Conservation (phyloP, 1,139 yeast genomes). For the Blastobotrys serpentis region DNA sequence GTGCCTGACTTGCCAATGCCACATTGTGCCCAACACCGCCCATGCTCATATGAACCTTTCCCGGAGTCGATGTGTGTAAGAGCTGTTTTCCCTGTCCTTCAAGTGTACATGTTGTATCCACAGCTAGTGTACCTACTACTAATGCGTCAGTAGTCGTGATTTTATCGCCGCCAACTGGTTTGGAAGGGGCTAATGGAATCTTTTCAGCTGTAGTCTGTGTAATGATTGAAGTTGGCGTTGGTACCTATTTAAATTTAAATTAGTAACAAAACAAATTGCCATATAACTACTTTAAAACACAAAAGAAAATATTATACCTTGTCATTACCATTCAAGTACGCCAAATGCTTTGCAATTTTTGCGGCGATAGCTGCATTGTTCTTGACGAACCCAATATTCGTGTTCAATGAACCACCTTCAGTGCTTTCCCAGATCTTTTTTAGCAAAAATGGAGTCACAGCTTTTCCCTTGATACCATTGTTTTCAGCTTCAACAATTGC, state of each 20-base stretch:
- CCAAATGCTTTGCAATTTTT: conserved; percentile 58
- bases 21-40: conserved; percentile 90
- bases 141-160: conserved; percentile 30
- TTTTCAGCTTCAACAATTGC: conserved; percentile 60
- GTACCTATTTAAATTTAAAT: background rate
- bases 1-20: conserved; percentile 48
- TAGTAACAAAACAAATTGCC: background rate
- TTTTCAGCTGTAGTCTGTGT: background rate
- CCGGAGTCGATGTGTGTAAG: conserved; percentile 73
- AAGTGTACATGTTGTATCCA: conserved; percentile 58
- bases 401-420: conserved; percentile 63
- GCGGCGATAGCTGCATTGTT: conserved; percentile 74
- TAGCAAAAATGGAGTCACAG: conserved; percentile 74
- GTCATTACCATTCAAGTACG: conserved; percentile 38
- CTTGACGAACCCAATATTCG: conserved; percentile 73
- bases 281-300: background rate
- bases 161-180: too few species aligned
- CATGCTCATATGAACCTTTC: conserved; percentile 52
- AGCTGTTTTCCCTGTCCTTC: conserved; percentile 29
- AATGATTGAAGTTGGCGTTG: background rate
- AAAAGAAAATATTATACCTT: conserved; percentile 17
- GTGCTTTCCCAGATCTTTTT: conserved; percentile 64
- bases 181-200: too few species aligned
- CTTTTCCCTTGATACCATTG: conserved; percentile 63
- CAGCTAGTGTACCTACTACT: conserved; percentile 74